Conservation (phyloP, 2,329 filamentous ascomycete species). For the Fusarium circinatum region DNA sequence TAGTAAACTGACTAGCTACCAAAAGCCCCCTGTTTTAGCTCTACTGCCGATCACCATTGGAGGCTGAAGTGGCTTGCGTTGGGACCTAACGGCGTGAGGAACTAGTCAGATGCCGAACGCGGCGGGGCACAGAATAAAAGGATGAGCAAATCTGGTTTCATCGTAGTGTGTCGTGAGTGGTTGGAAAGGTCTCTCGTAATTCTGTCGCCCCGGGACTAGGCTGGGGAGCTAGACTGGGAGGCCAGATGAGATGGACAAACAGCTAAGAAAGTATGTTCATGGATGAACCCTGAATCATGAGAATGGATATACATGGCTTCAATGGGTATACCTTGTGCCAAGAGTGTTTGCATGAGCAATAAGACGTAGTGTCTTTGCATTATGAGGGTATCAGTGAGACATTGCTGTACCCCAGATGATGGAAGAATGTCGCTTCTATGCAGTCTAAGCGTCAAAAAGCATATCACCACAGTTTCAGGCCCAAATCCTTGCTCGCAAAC, state of each 20-base stretch:
- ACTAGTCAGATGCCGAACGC: background rate
- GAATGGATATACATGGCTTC: rapidly evolving
- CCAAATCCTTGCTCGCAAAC: background rate
- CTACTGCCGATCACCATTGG: conserved; percentile 8
- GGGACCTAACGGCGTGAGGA: background rate
- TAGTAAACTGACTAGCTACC: background rate
- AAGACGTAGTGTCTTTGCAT: background rate
- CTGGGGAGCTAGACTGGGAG: background rate
- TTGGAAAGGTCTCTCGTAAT: background rate
- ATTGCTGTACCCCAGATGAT: background rate
- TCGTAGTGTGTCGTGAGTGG: background rate
- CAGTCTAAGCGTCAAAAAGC: background rate
- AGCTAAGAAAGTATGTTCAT: conserved; percentile 4
- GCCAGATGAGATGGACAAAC: background rate
- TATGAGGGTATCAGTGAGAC: background rate
- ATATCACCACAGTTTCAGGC: background rate
- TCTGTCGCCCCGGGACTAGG: background rate
- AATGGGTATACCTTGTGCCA: background rate
- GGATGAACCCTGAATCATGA: background rate
- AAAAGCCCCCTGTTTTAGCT: background rate
- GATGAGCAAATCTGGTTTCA: background rate
- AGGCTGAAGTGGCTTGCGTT: background rate
- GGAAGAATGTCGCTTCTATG: background rate
- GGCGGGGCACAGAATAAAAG: background rate
- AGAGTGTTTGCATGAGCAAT: background rate